Conservation (phyloP, 768 basidiomycete genomes). For the Pholiota molesta region DNA sequence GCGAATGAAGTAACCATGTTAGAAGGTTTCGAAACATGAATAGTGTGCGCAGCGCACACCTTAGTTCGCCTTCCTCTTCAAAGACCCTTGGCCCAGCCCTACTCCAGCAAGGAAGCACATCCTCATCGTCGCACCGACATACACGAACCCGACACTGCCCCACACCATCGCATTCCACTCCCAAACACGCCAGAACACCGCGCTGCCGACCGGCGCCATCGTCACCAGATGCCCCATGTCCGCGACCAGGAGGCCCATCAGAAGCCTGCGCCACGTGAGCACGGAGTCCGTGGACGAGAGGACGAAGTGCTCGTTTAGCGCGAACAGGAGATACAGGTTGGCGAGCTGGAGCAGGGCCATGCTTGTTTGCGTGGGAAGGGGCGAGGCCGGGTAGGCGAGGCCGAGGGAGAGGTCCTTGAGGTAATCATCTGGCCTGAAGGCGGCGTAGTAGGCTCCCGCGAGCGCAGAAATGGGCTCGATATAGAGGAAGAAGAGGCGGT, state of each 20-base stretch:
- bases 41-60: background rate
- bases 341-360: conserved; percentile 50
- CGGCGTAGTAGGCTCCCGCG: conserved; percentile 51
- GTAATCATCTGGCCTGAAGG: conserved; percentile 38
- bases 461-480: conserved; percentile 55
- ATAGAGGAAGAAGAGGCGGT: conserved; percentile 52
- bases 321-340: conserved; percentile 55
- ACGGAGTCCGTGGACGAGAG: conserved; percentile 44
- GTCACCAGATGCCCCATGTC: conserved; percentile 52
- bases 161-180: conserved; percentile 57
- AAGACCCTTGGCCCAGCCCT: conserved; percentile 5
- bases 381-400: conserved; percentile 11
- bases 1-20: background rate
- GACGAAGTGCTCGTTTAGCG: conserved; percentile 52
- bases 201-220: conserved; percentile 44
- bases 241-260: conserved; percentile 47
- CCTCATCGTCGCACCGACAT: conserved; percentile 46
- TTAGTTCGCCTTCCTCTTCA: background rate
- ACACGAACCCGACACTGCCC: conserved; percentile 59
- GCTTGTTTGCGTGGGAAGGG: conserved; percentile 27
- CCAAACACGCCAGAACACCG: conserved; percentile 46
- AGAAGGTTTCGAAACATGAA: background rate
- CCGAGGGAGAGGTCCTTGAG: conserved; percentile 36
- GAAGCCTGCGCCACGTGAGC: conserved; percentile 44
- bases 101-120: conserved; percentile 35